These are phyloP conservation scores for Vaccinium vitisidaea DNA, from an alignment of 148 eudicot genomes.

Conservation along the genomic window DNA sequence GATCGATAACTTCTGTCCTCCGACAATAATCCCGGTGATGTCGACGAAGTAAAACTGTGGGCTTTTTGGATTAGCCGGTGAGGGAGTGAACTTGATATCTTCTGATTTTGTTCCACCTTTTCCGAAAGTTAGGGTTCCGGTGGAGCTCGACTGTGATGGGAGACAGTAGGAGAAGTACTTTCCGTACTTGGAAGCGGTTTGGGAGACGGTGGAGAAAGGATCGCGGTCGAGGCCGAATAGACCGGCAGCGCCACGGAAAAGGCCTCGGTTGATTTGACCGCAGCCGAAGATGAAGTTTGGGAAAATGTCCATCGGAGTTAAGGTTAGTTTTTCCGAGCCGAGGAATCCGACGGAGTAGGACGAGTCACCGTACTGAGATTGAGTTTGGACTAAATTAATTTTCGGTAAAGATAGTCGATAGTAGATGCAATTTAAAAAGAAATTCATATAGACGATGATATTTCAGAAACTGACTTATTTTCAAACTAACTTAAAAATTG, in stretches of 20 bases:
- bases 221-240: conserved; percentile 23
- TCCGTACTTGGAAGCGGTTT: conserved; percentile 19
- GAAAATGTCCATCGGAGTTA: not conserved
- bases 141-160: conserved; percentile 10
- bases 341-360: conserved; percentile 14
- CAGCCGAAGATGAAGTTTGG: conserved; percentile 24
- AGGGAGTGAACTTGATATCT: not conserved
- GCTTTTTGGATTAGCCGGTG: conserved; percentile 19
- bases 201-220: conserved; percentile 17
- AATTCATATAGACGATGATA: too few species aligned
- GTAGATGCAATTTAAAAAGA: too few species aligned
- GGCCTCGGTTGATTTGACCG: conserved; percentile 24
- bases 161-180: conserved; percentile 29
- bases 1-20: conserved; percentile 43
- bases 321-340: conserved; percentile 14
- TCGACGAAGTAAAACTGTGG: conserved; percentile 54
- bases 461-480: too few species aligned
- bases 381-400: too few species aligned
- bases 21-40: conserved; percentile 46
- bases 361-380: not conserved
- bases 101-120: not conserved
- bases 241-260: conserved; percentile 21
- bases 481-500: too few species aligned
- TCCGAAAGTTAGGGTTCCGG: conserved; percentile 23
- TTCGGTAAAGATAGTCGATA: too few species aligned